Evolutionary conservation across 2,329 filamentous ascomycete genomes (phyloP).

Genomic region (Teratosphaeria viscida): DNA sequence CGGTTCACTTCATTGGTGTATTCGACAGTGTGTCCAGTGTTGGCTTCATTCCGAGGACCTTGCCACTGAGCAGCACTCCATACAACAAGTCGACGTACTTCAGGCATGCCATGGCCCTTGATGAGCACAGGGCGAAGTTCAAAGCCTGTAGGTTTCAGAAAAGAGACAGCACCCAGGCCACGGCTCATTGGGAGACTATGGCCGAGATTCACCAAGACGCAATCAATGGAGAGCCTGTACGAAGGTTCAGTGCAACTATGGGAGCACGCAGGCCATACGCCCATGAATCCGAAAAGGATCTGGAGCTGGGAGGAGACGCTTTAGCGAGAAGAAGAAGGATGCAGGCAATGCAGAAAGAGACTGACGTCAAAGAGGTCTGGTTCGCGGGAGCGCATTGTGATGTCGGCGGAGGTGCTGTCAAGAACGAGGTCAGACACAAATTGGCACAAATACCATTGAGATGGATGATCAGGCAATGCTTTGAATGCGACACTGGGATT

Average conservation of each 20-base stretch:
- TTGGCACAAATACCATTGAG: constrained; percentile 36
- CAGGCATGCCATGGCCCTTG: constrained; percentile 35
- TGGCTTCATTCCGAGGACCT: constrained; percentile 30
- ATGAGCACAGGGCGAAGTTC: constrained; percentile 37
- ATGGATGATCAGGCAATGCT: constrained; percentile 40
- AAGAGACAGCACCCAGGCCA: not conserved
- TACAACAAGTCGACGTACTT: constrained; percentile 29
- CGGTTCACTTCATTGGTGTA: constrained; percentile 35
- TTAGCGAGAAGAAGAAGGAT: not conserved
- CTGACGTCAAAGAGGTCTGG: constrained; percentile 31
- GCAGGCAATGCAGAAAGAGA: constrained; percentile 9
- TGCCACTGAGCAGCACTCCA: constrained; percentile 30
- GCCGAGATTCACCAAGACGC: constrained; percentile 4
- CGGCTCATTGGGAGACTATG: constrained; percentile 9
- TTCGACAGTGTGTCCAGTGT: constrained; percentile 37
- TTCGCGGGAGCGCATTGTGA: constrained; percentile 35
- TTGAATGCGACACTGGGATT: constrained; percentile 38
- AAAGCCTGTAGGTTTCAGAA: constrained; percentile 28
- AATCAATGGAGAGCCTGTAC: not conserved
- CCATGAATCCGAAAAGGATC: constrained; percentile 1
- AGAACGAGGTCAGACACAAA: constrained; percentile 33
- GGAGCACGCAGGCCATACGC: not conserved
- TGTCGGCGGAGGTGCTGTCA: constrained; percentile 35
- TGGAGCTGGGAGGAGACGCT: constrained; percentile 1
- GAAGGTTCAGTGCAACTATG: constrained; percentile 1